Conservation (phyloP, 2,329 filamentous ascomycete genomes). For the Sporothrix inflata region DNA sequence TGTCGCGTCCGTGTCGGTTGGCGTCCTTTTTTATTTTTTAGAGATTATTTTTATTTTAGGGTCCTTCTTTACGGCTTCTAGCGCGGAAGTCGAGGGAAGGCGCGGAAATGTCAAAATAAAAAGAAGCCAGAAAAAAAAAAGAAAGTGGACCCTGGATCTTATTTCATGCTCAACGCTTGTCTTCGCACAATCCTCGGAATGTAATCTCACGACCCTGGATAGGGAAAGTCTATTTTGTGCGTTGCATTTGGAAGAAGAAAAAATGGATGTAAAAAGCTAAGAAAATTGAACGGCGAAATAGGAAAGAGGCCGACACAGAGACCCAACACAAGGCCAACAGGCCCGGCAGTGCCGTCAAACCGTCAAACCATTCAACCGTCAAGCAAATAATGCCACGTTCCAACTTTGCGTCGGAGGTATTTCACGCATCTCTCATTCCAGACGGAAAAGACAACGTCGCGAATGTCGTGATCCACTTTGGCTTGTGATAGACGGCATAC, state of each 20-base stretch:
- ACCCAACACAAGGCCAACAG: neutral
- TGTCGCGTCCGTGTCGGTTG: conserved; percentile 4
- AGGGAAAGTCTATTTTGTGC: neutral
- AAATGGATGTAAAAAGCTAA: neutral
- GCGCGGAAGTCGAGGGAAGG: conserved; percentile 15
- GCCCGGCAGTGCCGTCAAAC: conserved; percentile 3
- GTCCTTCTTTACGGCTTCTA: conserved; percentile 32
- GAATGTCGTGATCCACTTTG: neutral
- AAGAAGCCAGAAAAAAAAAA: neutral
- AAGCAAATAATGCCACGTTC: conserved; percentile 3
- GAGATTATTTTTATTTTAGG: conserved; percentile 12
- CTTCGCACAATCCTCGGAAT: neutral
- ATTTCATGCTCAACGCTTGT: neutral
- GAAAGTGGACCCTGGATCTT: conserved; percentile 3
- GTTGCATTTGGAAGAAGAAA: neutral
- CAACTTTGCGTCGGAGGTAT: conserved; percentile 15
- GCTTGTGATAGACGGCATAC: conserved; percentile 9
- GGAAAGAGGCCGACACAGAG: neutral
- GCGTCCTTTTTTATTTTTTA: neutral
- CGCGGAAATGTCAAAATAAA: conserved; percentile 3
- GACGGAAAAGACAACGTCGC: neutral
- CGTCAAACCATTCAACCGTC: neutral
- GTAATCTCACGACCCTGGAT: conserved; percentile 2
- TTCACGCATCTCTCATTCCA: neutral
- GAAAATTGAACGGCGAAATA: neutral